A percentile compares a stretch with the other conserved stretches of the same genome.
phyloP scores from a whole-genome alignment of 345 rosid species.

The Leavenworthia alabamica region DNA sequence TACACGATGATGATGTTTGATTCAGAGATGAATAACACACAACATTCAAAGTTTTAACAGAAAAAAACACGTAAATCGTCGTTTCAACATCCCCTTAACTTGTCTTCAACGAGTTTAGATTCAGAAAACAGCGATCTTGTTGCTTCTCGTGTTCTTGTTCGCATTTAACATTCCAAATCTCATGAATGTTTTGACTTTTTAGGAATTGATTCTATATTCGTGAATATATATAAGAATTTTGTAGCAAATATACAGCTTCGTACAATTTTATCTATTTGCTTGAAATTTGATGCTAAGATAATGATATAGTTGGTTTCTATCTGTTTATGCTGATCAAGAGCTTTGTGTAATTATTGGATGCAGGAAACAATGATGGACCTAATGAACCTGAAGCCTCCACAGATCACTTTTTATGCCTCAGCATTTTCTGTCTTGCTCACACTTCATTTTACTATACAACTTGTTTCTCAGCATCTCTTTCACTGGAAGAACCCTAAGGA shows the following conservation, averaged over 20 bases:
- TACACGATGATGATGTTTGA: too few species aligned
- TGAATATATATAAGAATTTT: not conserved
- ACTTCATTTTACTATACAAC: conserved; percentile 70
- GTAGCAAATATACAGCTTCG: not conserved
- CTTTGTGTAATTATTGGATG: not conserved
- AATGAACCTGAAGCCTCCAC: conserved; percentile 43
- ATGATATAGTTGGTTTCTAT: too few species aligned
- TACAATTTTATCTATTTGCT: too few species aligned
- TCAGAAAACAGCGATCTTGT: too few species aligned
- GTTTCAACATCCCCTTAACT: too few species aligned
- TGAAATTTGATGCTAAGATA: too few species aligned
- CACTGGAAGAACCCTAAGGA: conserved; percentile 96
- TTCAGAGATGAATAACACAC: too few species aligned
- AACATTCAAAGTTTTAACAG: too few species aligned
- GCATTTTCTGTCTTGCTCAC: conserved; percentile 56
- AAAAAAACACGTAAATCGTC: not conserved
- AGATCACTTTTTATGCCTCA: conserved; percentile 57
- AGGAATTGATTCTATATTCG: too few species aligned
- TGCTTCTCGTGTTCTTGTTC: too few species aligned
- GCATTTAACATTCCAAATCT: not conserved
- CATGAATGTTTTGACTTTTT: too few species aligned
- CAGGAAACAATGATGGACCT: conserved; percentile 50
- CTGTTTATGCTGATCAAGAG: conserved; percentile 5
- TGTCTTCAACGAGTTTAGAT: too few species aligned
- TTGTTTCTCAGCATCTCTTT: conserved; percentile 72